These are phyloP conservation scores for Sherardia arvensis DNA, from an alignment of 257 asterid genomes.

Conservation along the genomic window DNA sequence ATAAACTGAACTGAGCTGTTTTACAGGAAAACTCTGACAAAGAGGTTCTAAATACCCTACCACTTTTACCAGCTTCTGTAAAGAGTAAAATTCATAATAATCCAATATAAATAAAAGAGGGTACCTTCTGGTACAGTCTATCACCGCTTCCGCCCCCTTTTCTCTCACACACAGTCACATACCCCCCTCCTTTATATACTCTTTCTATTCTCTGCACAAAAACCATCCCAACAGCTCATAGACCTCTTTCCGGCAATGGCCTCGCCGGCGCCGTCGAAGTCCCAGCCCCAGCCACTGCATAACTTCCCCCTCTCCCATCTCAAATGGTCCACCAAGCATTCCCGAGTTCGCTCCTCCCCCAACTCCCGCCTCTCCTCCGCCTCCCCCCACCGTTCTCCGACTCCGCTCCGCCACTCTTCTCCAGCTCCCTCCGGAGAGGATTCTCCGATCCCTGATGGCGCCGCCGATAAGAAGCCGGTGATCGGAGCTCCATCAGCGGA, in stretches of 20 bases:
- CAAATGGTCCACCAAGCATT: constrained; percentile 10
- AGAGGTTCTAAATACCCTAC: no score
- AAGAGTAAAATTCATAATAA: no score
- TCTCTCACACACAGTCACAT: neutral
- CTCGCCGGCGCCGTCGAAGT: constrained; percentile 13
- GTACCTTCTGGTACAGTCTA: neutral
- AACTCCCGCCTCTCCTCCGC: constrained; percentile 1
- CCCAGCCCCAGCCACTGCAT: constrained; percentile 11
- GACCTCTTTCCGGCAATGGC: constrained; percentile 5
- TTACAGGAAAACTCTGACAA: no score
- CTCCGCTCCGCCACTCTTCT: constrained; percentile 4
- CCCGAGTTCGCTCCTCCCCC: constrained; percentile 5
- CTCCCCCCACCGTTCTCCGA: constrained; percentile 8
- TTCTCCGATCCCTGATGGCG: constrained; percentile 32
- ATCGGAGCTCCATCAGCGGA: constrained; percentile 11
- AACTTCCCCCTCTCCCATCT: constrained; percentile 11
- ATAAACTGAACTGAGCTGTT: no score
- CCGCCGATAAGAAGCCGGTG: no score
- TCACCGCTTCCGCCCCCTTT: neutral
- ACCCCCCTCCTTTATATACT: no score
- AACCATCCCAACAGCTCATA: neutral
- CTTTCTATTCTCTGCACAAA: neutral
- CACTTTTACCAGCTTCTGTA: no score
- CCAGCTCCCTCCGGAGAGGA: constrained; percentile 4
- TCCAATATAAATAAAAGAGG: neutral